Evolutionary conservation across 1,284 basidiomycete species (phyloP), one percentile per base, ranked within the genome.

Genomic region (Boletellus sp.): DNA sequence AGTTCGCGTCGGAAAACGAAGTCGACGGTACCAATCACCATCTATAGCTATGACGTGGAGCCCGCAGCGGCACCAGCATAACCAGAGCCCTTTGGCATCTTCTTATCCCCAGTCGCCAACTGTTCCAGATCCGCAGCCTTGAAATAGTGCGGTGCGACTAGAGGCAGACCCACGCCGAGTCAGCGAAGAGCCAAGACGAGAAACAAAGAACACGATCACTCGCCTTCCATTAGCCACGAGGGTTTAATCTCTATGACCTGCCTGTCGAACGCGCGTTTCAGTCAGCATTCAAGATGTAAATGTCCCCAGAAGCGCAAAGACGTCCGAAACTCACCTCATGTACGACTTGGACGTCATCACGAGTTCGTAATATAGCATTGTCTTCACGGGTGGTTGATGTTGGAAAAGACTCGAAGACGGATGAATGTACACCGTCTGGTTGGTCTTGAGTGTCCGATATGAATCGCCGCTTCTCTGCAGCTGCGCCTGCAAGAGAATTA

Each of bases 241-340:
- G 94, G 89, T 66, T 97, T 95, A 67, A 99, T 97, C 64, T 97
- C 93, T 93, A 98, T 98, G 39, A 94, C 82, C 79, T 97, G 94
- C 52, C 93, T 86, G 73, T 74, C 61, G 72, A 79, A 39, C 11
- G 12, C 15, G 18, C 10, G 12, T 49, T n/a, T 57, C 36, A 58
- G 33, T 6, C 11, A 15, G 26, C 26, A 8, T 26, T 26, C 26
- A 26, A 7, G 8, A 26, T 8, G 26, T 26, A 8, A 26, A 2
- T 10, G 26, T 26, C 11, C 30, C 12, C 12, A 12, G 30, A 32
- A 32, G 30, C 30, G 12, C 4, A 5, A 32, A 32, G 13, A 32
- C 12, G 30, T 13, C 30, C 11, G 21, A 5, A 1, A 67, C 76
- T 13, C 53, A 82, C 76, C 88, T 76, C 81, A 92, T 83, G 59